phyloP scores from a whole-genome alignment of 208 protist genomes.

The Leishmania braziliensis region DNA sequence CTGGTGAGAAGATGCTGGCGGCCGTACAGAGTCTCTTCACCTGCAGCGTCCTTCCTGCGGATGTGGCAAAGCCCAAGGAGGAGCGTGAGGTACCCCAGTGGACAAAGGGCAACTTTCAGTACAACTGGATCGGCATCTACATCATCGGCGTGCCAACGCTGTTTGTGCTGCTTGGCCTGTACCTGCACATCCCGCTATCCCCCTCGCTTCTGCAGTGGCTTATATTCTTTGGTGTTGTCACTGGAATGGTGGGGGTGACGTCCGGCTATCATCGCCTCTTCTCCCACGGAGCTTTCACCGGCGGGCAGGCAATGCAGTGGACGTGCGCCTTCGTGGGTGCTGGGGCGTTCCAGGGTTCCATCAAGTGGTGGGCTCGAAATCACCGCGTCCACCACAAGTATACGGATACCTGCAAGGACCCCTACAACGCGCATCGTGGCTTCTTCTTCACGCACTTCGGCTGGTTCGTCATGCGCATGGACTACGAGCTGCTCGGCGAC shows the following conservation, averaged over 20 bases:
- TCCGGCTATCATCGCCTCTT: conserved; percentile 89
- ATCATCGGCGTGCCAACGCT: conserved; percentile 30
- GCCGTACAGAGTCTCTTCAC: conserved; percentile 5
- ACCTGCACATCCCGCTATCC: conserved; percentile 29
- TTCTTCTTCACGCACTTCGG: conserved; percentile 90
- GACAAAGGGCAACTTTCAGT: conserved; percentile 49
- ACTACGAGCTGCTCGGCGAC: conserved; percentile 73
- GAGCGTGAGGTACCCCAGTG: conserved; percentile 40
- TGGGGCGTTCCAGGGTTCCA: conserved; percentile 86
- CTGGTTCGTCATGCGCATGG: conserved; percentile 92
- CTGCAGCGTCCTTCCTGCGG: conserved; percentile 4
- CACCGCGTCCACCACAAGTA: conserved; percentile 91
- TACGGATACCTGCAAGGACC: conserved; percentile 87
- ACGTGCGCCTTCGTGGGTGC: conserved; percentile 71
- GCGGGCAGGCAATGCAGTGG: conserved; percentile 53
- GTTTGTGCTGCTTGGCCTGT: conserved; percentile 29
- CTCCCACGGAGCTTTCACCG: conserved; percentile 76
- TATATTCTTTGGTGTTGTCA: conserved; percentile 55
- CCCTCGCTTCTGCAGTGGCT: conserved; percentile 24
- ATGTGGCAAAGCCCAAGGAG: conserved; percentile 31
- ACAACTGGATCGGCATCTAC: conserved; percentile 50
- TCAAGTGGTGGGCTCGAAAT: conserved; percentile 89
- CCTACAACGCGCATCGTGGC: conserved; percentile 85
- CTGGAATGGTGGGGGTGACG: conserved; percentile 85
- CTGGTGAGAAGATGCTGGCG: neutral